Conservation (phyloP, 1,284 basidiomycete genomes). For the Rhodofomes roseus region DNA sequence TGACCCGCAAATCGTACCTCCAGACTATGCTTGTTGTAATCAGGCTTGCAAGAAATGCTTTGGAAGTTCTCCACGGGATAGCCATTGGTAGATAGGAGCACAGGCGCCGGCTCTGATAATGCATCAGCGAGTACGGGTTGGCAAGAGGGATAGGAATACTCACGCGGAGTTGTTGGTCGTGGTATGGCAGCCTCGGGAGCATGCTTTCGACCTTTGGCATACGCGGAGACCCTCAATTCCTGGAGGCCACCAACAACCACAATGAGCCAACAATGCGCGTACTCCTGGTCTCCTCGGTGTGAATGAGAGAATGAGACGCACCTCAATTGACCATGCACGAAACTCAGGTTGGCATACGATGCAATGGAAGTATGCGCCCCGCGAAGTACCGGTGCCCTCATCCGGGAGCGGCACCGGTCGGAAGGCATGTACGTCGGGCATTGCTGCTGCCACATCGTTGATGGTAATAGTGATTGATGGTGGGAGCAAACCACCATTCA, state of each 20-base stretch:
- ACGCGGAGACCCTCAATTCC: conserved; percentile 25
- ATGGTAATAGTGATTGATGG: not conserved
- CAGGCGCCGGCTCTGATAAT: not conserved
- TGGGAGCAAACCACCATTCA: not conserved
- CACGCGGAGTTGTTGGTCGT: conserved; percentile 9
- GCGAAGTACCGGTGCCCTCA: conserved; percentile 15
- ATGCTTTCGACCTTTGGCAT: conserved; percentile 20
- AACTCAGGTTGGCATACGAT: conserved; percentile 35
- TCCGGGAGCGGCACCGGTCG: conserved; percentile 8
- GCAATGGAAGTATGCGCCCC: conserved; percentile 29
- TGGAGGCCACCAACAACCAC: no score
- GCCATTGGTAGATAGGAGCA: not conserved
- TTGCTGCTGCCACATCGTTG: conserved; percentile 11
- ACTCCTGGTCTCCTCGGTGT: no score
- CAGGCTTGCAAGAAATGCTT: conserved; percentile 20
- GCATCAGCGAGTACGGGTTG: no score
- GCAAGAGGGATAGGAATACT: no score
- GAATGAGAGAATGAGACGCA: conserved; percentile 16
- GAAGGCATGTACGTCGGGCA: conserved; percentile 37
- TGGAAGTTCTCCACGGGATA: conserved; percentile 17
- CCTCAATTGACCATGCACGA: conserved; percentile 37
- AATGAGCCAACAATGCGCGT: no score
- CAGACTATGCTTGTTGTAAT: conserved; percentile 23
- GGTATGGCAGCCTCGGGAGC: conserved; percentile 12
- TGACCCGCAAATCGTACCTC: conserved; percentile 19